Evolutionary conservation across 306 rosid genomes (phyloP).

Genomic region (Rosa persica): DNA sequence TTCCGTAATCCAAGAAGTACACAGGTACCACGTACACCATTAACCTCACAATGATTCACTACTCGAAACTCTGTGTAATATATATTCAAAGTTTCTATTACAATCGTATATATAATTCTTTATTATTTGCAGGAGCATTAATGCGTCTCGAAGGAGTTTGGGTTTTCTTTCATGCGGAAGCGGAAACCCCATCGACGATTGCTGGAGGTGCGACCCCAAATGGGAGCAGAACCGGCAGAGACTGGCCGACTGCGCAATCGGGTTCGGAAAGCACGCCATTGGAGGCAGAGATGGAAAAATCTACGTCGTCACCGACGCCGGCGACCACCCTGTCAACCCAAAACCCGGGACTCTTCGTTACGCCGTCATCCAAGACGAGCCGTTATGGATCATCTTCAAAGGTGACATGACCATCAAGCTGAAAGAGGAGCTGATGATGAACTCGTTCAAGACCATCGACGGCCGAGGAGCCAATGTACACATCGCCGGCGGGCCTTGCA

Average conservation of each 20-base stretch:
- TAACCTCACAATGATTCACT: background rate
- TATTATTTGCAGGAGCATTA: constrained; percentile 56
- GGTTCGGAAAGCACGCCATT: constrained; percentile 77
- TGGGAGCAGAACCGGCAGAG: constrained; percentile 74
- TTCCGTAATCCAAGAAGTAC: constrained; percentile 59
- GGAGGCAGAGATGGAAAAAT: constrained; percentile 84
- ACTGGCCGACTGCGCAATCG: constrained; percentile 77
- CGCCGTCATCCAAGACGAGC: constrained; percentile 76
- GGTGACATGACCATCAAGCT: constrained; percentile 73
- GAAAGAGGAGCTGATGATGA: constrained; percentile 69
- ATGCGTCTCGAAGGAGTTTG: constrained; percentile 58
- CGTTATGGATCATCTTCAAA: constrained; percentile 78
- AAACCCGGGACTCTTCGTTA: constrained; percentile 74
- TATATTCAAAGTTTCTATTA: background rate
- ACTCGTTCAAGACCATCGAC: constrained; percentile 86
- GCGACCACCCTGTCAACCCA: constrained; percentile 73
- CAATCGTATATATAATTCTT: background rate
- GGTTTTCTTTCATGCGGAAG: constrained; percentile 71
- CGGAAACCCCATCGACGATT: constrained; percentile 89
- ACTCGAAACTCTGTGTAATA: background rate
- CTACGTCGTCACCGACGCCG: constrained; percentile 67
- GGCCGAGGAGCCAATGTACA: constrained; percentile 80
- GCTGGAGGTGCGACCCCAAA: constrained; percentile 84
- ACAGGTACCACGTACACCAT: constrained; percentile 41
- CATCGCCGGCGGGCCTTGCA: constrained; percentile 92